Evolutionary conservation across 1,284 basidiomycete species (phyloP).

Genomic region (Peniophora sp.): DNA sequence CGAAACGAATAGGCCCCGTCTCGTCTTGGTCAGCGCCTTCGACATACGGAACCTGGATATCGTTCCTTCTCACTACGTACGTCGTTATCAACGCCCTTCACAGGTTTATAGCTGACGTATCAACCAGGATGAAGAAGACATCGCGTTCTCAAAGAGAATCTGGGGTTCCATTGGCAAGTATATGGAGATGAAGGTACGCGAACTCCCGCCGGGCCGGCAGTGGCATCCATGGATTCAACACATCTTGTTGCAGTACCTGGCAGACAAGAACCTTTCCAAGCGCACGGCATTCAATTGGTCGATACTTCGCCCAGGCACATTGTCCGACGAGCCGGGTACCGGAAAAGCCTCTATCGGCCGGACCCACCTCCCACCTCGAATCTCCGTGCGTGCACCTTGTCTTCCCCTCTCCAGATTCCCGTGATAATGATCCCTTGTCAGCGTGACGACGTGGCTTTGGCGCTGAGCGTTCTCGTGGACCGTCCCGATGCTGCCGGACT

Average conservation of each 20-base stretch:
- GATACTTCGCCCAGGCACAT: constrained; percentile 58
- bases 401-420: not conserved
- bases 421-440: constrained; percentile 14
- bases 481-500: constrained; percentile 52
- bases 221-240: too few species aligned
- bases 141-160: constrained; percentile 34
- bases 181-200: constrained; percentile 39
- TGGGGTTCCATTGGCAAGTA: constrained; percentile 39
- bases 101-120: not conserved
- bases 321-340: constrained; percentile 46
- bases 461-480: constrained; percentile 43
- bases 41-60: constrained; percentile 50
- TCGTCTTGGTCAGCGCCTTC: constrained; percentile 59
- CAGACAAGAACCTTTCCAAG: constrained; percentile 57
- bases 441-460: constrained; percentile 59
- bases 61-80: constrained; percentile 50
- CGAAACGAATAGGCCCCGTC: constrained; percentile 36
- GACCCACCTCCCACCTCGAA: constrained; percentile 40
- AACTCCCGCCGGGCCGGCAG: too few species aligned
- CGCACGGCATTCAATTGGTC: constrained; percentile 61
- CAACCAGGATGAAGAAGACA: constrained; percentile 40
- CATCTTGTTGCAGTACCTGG: constrained; percentile 38
- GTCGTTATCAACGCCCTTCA: not conserved
- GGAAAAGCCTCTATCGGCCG: constrained; percentile 49
- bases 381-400: constrained; percentile 29